phyloP scores from a whole-genome alignment of 495 filamentous ascomycete species.

The Penicillium antarcticum region DNA sequence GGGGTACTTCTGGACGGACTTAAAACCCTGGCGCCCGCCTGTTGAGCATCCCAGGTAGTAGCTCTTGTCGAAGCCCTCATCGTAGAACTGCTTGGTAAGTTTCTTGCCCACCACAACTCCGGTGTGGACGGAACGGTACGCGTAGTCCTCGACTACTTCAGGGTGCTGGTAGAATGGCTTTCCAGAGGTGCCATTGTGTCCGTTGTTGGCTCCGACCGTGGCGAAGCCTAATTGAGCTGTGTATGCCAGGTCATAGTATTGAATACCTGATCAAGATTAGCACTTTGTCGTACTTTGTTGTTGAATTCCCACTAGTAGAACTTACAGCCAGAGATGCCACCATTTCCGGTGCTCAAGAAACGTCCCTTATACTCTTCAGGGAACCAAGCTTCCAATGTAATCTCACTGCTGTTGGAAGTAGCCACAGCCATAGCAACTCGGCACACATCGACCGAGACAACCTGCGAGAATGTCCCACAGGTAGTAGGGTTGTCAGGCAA shows the following conservation, averaged over 20 bases:
- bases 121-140: conserved; percentile 46
- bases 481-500: conserved; percentile 44
- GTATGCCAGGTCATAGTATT: conserved; percentile 45
- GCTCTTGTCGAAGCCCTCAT: conserved; percentile 38
- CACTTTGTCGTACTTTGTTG: background rate
- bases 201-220: conserved; percentile 54
- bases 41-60: conserved; percentile 59
- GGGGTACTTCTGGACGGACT: conserved; percentile 48
- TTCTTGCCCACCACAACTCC: conserved; percentile 51
- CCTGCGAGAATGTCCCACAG: conserved; percentile 39
- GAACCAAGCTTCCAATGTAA: conserved; percentile 58
- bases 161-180: conserved; percentile 48
- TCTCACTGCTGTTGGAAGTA: conserved; percentile 51
- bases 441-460: conserved; percentile 48
- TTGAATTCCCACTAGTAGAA: background rate
- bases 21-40: conserved; percentile 53
- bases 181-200: conserved; percentile 54
- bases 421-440: conserved; percentile 54
- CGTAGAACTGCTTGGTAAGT: conserved; percentile 47
- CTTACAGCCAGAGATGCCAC: conserved; percentile 54
- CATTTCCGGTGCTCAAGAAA: conserved; percentile 55
- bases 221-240: conserved; percentile 50
- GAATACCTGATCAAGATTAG: conserved; percentile 33
- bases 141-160: conserved; percentile 50
- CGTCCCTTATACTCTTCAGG: conserved; percentile 50